Conservation (phyloP, 2,329 filamentous ascomycete genomes). For the Fusarium liriodendri region DNA sequence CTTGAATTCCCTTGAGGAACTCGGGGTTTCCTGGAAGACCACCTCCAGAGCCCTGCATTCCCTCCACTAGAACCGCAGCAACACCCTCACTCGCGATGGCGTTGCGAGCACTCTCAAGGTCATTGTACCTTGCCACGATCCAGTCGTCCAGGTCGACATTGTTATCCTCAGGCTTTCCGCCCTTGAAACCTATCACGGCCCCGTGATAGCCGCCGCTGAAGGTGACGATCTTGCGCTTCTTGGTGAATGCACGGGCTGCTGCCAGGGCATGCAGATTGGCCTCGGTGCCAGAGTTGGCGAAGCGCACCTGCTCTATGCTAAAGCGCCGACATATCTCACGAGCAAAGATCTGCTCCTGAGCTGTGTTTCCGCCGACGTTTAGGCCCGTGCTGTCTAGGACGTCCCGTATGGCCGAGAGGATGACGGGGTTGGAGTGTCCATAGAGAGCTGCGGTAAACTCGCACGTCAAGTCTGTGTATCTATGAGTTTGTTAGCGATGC, state of each 20-base stretch:
- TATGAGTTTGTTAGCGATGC: slow-evolving; percentile 22
- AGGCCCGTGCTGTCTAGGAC: slow-evolving; percentile 61
- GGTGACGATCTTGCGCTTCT: slow-evolving; percentile 60
- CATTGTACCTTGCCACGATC: slow-evolving; percentile 72
- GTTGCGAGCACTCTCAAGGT: slow-evolving; percentile 57
- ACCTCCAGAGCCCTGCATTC: slow-evolving; percentile 73
- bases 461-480: slow-evolving; percentile 70
- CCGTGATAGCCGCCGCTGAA: slow-evolving; percentile 60
- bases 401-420: slow-evolving; percentile 60
- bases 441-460: slow-evolving; percentile 75
- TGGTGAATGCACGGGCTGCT: slow-evolving; percentile 60
- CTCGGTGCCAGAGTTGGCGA: slow-evolving; percentile 75
- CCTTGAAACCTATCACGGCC: slow-evolving; percentile 51
- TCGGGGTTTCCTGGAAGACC: slow-evolving; percentile 61
- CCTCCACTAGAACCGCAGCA: slow-evolving; percentile 74
- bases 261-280: slow-evolving; percentile 70
- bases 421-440: slow-evolving; percentile 70
- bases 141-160: slow-evolving; percentile 66
- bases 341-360: slow-evolving; percentile 64
- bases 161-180: slow-evolving; percentile 51
- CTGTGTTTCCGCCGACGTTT: slow-evolving; percentile 65
- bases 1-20: slow-evolving; percentile 65
- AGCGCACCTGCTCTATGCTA: slow-evolving; percentile 65
- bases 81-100: slow-evolving; percentile 60
- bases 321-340: slow-evolving; percentile 65